phyloP scores from a whole-genome alignment of 805 yeast genomes.

The Wickerhamiella hasegawae region DNA sequence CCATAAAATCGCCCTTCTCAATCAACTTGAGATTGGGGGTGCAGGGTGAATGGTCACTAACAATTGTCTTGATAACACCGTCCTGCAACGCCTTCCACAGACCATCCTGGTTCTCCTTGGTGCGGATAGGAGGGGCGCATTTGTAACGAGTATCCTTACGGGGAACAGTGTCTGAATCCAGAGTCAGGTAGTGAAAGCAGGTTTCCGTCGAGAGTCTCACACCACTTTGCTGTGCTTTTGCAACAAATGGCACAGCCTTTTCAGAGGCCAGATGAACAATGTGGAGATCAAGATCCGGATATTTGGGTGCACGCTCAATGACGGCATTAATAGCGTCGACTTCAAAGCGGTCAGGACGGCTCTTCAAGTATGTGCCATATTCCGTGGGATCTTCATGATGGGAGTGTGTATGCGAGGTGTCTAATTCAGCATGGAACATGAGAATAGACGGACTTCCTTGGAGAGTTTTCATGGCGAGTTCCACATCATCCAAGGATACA shows the following conservation, averaged over 20 bases:
- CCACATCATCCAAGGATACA: conserved; percentile 47
- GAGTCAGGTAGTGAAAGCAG: conserved; percentile 77
- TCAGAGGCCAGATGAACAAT: conserved; percentile 82
- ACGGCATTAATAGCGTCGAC: conserved; percentile 66
- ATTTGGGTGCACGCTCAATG: conserved; percentile 37
- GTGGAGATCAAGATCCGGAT: conserved; percentile 36
- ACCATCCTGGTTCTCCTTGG: conserved; percentile 48
- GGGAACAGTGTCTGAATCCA: conserved; percentile 62
- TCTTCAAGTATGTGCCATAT: conserved; percentile 60
- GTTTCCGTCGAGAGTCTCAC: conserved; percentile 63
- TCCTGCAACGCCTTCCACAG: conserved; percentile 66
- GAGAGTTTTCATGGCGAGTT: conserved; percentile 47
- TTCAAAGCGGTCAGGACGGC: conserved; percentile 86
- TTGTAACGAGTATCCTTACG: conserved; percentile 69
- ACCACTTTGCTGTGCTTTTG: conserved; percentile 38
- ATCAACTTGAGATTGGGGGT: conserved; percentile 79
- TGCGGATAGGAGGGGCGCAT: conserved; percentile 90
- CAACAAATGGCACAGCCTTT: conserved; percentile 59
- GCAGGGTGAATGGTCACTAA: conserved; percentile 93
- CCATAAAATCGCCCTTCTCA: conserved; percentile 70
- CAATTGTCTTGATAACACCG: conserved; percentile 64
- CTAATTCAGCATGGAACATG: conserved; percentile 92
- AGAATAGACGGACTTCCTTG: conserved; percentile 50
- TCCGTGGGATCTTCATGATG: conserved; percentile 34
- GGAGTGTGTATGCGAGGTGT: too few relatives aligned